Conservation (phyloP, 2,329 filamentous ascomycete genomes). For the Setomelanomma holmii region DNA sequence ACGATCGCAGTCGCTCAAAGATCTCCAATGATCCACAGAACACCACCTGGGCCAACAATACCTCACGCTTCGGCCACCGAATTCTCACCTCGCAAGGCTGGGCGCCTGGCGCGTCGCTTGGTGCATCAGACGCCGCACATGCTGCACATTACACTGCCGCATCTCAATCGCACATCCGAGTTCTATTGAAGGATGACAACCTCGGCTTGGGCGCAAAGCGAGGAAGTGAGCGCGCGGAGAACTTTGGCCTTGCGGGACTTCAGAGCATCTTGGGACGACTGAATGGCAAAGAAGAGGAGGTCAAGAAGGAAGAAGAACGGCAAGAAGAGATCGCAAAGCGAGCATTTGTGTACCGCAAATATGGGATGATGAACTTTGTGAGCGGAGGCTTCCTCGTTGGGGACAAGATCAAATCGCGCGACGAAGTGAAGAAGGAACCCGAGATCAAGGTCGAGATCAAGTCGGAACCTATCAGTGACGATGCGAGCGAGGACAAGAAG, state of each 20-base stretch:
- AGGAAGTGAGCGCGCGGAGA: constrained; percentile 70
- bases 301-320: constrained; percentile 73
- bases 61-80: constrained; percentile 83
- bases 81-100: constrained; percentile 90
- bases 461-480: constrained; percentile 49
- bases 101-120: constrained; percentile 83
- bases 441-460: constrained; percentile 48
- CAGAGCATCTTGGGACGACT: constrained; percentile 85
- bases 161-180: constrained; percentile 84
- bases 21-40: constrained; percentile 94
- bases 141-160: constrained; percentile 78
- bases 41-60: constrained; percentile 86
- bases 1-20: constrained; percentile 64
- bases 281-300: constrained; percentile 82
- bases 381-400: constrained; percentile 77
- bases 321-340: constrained; percentile 75
- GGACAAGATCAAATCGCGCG: constrained; percentile 60
- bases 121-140: constrained; percentile 77
- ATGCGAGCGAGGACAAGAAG: constrained; percentile 25
- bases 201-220: constrained; percentile 85
- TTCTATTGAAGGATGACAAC: constrained; percentile 87
- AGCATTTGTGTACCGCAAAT: constrained; percentile 76
- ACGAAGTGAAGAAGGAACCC: constrained; percentile 49
- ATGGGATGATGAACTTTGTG: constrained; percentile 85
- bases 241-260: constrained; percentile 86